These are phyloP conservation scores for Stentor coeruleus DNA, from an alignment of 73 alveolate genomes.

Conservation along the genomic window DNA sequence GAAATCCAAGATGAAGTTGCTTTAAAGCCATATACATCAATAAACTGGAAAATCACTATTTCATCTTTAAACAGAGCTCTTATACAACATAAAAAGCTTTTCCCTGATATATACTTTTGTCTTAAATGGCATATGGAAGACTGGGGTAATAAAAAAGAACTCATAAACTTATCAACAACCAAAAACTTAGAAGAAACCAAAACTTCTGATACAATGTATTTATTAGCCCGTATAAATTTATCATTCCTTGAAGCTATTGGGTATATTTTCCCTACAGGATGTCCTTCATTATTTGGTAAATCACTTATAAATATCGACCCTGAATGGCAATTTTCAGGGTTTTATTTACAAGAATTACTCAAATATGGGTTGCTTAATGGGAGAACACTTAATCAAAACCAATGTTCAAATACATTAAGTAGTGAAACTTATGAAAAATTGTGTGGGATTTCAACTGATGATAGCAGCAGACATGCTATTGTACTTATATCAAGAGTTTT, in stretches of 20 bases:
- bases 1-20: neutral
- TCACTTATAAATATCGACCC: neutral
- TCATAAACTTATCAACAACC: neutral
- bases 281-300: conserved; percentile 4
- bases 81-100: neutral
- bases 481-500: conserved; percentile 11
- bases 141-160: neutral
- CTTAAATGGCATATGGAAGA: conserved; percentile 2
- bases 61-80: neutral
- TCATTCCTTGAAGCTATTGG: neutral
- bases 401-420: neutral
- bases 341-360: conserved; percentile 15
- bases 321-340: conserved; percentile 18
- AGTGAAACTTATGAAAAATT: neutral
- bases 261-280: neutral
- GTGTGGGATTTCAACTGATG: neutral
- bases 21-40: neutral
- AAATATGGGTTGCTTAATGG: conserved; percentile 23
- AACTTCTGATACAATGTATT: neutral
- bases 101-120: conserved; percentile 13
- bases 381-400: conserved; percentile 3
- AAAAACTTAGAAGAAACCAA: neutral
- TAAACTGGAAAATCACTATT: neutral
- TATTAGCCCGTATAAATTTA: neutral
- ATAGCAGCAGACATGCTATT: neutral